Evolutionary conservation across 2,329 filamentous ascomycete genomes (phyloP), one percentile per base, ranked within the genome.

Genomic region (Trichoderma semiorbis): DNA sequence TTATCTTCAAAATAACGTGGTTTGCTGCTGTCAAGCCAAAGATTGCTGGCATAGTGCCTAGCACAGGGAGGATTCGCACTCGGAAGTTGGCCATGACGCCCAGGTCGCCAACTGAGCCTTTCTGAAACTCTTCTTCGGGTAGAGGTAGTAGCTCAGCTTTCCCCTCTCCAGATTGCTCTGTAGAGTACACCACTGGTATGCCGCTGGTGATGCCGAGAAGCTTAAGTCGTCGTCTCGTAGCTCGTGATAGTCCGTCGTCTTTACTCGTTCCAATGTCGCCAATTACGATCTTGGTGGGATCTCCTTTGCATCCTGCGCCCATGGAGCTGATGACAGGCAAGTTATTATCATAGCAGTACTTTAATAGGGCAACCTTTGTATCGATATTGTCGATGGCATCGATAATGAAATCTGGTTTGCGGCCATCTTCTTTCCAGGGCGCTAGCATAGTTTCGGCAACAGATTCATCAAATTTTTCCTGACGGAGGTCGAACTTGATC

Each of bases 371-470:
- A 3, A 99, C 95, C 83, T 99, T 99, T 69, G 94, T 97, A 66
- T 97, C 93, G 74, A 99, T 98, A 79, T 99, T 98, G 81, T 99
- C 96, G 75, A 99, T 99, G 26, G 95, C 97, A 81, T 99, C 96
- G 43, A 99, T 89, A n/a, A 99, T 90, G 78, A 91, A 99, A 77
- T 95, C 92, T 1, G 95, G 94, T 76, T 86, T 86, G 78, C 87
- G 88, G 18, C 85, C 89, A 6, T 81, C 85, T 32, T 84, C 82
- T 36, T 84, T 82, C 90, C 93, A 94, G 0, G 89, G 85, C 0
- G 84, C 89, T 55, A 99, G 84, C 74, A 98, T 84, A 12, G 83
- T 79, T 7, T 88, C 87, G 0, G 94, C 94, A 11, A 85, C 90
- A 18, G 84, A 80, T 61, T 87, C 90, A 73, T 90, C 90, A 80